Evolutionary conservation across 305 asterid species (phyloP), one percentile per base, ranked within the genome.

Genomic region (Andrographis paniculata): DNA sequence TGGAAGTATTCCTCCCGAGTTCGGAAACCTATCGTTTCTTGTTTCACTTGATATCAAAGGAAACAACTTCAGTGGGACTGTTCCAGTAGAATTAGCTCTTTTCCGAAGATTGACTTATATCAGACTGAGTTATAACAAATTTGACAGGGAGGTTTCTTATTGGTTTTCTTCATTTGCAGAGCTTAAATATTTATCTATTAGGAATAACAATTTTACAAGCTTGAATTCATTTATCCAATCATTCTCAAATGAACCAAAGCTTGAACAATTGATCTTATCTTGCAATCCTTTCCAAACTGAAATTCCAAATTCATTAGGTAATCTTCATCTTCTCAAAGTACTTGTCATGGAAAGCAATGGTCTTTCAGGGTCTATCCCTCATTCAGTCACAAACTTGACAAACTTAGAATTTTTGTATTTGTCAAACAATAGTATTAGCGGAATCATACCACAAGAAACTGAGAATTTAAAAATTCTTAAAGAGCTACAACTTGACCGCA

Each of bases 21-120:
- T 65, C 0, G 71, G 71, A 14, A 54, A 55, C 28, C 66, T 65
- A 21, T 57, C 70, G 0, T 64, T 58, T 9, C 71, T 65, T 0
- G 59, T 59, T 22, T 48, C 55, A 0, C 61, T 75, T 9, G 21
- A 50, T 42, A 20, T 76, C 10, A 14, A 31, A 0, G 1, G 14
- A 45, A 75, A 64, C 38, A 0, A 2, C 2, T 52, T 57, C 14
- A 28, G 12, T 1, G 69, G 65, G 8, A 23, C 0, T 35, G n/a
- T 65, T 17, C 66, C 64, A 0, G 14, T 12, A 12, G 51, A 39
- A n/a, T 36, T 58, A 11, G 19, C 31, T 31, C 28, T 17, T 1
- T 39, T 59, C n/a, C 57, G 21, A 9, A 12, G 53, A 16, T 36
- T 59, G 42, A 59, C 22, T 16, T 23, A 13, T 9, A 14, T 65